These are phyloP conservation scores for Pythium periplocum DNA, from an alignment of 352 stramenopile species.

Conservation along the genomic window DNA sequence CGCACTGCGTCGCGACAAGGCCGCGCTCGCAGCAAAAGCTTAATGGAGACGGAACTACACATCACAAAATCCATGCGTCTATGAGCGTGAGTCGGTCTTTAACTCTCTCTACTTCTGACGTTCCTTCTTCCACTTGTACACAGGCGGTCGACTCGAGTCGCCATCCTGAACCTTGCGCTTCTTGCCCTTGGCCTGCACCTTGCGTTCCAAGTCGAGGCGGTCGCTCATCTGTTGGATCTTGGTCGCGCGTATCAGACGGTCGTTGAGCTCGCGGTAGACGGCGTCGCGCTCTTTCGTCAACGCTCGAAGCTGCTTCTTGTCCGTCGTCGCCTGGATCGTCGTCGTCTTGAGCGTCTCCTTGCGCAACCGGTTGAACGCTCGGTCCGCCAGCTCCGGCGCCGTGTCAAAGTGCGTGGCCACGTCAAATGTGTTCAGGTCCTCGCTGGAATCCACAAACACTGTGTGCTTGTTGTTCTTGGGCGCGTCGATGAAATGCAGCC, in stretches of 20 bases:
- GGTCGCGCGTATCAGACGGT: constrained; percentile 54
- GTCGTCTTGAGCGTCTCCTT: constrained; percentile 50
- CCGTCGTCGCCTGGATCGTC: constrained; percentile 22
- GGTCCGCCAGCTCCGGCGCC: constrained; percentile 57
- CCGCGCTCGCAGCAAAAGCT: constrained; percentile 3
- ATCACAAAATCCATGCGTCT: too few species aligned
- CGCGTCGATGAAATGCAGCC: constrained; percentile 76
- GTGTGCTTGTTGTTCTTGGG: constrained; percentile 89
- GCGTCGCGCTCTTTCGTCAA: constrained; percentile 56
- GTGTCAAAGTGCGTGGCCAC: constrained; percentile 91
- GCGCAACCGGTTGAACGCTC: constrained; percentile 70
- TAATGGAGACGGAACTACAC: not conserved
- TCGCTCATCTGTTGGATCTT: constrained; percentile 71
- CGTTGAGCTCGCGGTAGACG: constrained; percentile 63
- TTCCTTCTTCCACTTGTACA: constrained; percentile 89
- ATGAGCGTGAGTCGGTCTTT: too few species aligned
- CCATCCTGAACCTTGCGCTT: constrained; percentile 75
- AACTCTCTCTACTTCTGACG: constrained; percentile 60
- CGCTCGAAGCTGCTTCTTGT: constrained; percentile 42
- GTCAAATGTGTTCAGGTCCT: constrained; percentile 85
- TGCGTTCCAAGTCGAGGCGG: constrained; percentile 78
- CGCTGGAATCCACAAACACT: constrained; percentile 89
- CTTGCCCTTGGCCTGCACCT: constrained; percentile 80
- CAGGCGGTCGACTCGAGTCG: constrained; percentile 58
- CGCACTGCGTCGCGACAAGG: constrained; percentile 36